A percentile compares a stretch with the other conserved stretches of the same genome.
Conservation (phyloP, 345 rosid species). For the Gossypium australe region DNA sequence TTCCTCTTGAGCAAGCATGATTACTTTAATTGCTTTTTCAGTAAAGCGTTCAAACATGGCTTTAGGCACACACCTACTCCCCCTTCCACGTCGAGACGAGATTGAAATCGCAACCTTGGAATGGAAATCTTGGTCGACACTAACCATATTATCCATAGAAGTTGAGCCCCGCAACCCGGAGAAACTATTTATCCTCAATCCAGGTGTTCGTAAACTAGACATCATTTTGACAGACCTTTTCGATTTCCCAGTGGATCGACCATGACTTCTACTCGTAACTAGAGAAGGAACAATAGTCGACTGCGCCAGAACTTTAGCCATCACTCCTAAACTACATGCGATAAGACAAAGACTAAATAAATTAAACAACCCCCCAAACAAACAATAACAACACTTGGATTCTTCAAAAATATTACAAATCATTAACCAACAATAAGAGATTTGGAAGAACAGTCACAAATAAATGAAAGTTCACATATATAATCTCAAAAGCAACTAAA, state of each 20-base stretch:
- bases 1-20: conserved; percentile 96
- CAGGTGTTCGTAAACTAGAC: conserved; percentile 29
- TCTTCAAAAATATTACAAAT: neutral
- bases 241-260: conserved; percentile 39
- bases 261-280: conserved; percentile 34
- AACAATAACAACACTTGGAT: neutral
- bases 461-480: neutral
- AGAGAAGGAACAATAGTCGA: conserved; percentile 39
- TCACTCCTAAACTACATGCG: conserved; percentile 34
- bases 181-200: conserved; percentile 43
- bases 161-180: conserved; percentile 54
- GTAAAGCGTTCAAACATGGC: conserved; percentile 98
- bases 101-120: conserved; percentile 34
- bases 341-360: neutral
- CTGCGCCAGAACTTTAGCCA: conserved; percentile 71
- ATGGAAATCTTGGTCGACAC: conserved; percentile 38
- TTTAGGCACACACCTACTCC: conserved; percentile 42
- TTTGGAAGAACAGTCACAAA: neutral
- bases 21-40: conserved; percentile 91
- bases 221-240: conserved; percentile 44
- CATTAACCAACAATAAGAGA: neutral
- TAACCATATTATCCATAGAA: conserved; percentile 35
- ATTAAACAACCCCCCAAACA: neutral
- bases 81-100: conserved; percentile 40
- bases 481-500: neutral